Conservation (phyloP, 495 filamentous ascomycete genomes). For the Hyaloscypha hepaticicola region DNA sequence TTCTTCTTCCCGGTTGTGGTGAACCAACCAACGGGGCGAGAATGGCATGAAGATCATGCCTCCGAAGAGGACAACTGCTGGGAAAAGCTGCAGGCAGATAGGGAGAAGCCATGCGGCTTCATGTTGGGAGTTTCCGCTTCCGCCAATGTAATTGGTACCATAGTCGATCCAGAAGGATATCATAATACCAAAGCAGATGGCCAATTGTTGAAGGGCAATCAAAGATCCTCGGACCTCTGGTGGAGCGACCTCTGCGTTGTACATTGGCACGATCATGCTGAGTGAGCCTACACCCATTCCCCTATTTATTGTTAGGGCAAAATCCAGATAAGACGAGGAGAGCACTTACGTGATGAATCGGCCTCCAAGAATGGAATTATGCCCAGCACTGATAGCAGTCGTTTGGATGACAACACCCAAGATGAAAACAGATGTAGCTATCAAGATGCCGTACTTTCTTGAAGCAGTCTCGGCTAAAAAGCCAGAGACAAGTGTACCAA, state of each 20-base stretch:
- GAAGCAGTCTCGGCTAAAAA: slow-evolving; percentile 73
- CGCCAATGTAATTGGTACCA: slow-evolving; percentile 76
- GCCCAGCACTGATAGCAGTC: slow-evolving; percentile 55
- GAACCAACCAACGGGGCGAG: slow-evolving; percentile 76
- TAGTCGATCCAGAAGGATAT: slow-evolving; percentile 85
- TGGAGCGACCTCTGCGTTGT: slow-evolving; percentile 68
- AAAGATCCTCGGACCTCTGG: slow-evolving; percentile 65
- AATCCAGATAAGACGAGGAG: slow-evolving; percentile 4
- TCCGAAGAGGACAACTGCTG: slow-evolving; percentile 57
- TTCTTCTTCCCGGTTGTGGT: slow-evolving; percentile 71
- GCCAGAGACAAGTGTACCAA: slow-evolving; percentile 72
- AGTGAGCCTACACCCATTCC: slow-evolving; percentile 72
- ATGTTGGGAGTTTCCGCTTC: slow-evolving; percentile 57
- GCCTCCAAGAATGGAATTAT: slow-evolving; percentile 65
- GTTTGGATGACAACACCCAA: slow-evolving; percentile 75
- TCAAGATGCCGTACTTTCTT: slow-evolving; percentile 70
- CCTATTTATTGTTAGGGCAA: slow-evolving; percentile 29
- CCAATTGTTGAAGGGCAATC: slow-evolving; percentile 76
- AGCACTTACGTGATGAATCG: slow-evolving; percentile 64
- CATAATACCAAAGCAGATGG: slow-evolving; percentile 82
- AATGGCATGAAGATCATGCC: slow-evolving; percentile 84
- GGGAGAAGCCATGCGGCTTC: slow-evolving; percentile 71
- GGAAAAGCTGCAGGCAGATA: slow-evolving; percentile 60
- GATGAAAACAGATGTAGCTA: slow-evolving; percentile 72
- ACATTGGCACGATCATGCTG: slow-evolving; percentile 65